Percentiles rank a stretch among this genome's conserved stretches.
phyloP scores from a whole-genome alignment of 139 green algal species.

The Monoraphidium neglectum region DNA sequence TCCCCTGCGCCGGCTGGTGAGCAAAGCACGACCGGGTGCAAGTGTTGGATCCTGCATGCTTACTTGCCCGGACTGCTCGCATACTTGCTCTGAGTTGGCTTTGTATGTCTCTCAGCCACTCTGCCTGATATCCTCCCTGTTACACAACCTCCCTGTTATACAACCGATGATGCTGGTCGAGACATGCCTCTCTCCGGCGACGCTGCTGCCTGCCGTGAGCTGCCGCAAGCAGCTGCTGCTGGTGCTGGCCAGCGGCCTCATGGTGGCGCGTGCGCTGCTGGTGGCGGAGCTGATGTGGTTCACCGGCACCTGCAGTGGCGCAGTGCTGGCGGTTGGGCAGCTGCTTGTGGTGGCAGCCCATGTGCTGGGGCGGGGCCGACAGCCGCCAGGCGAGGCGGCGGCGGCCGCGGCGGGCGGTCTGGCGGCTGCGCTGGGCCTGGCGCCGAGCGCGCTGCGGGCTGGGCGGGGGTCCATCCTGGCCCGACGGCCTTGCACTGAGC shows the following conservation, averaged over 20 bases:
- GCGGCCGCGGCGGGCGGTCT: too few relatives aligned
- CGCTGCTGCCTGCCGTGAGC: constrained; percentile 54
- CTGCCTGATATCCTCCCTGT: too few relatives aligned
- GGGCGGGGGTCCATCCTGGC: too few relatives aligned
- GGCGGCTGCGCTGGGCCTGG: too few relatives aligned
- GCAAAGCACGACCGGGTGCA: background rate
- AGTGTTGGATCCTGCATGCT: too few relatives aligned
- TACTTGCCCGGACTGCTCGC: too few relatives aligned
- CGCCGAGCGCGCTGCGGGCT: too few relatives aligned
- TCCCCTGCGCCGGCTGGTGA: constrained; percentile 56
- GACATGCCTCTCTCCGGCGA: constrained; percentile 68
- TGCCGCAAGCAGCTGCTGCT: constrained; percentile 74
- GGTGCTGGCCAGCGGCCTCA: constrained; percentile 81
- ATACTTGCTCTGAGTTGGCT: too few relatives aligned
- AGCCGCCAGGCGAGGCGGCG: too few relatives aligned
- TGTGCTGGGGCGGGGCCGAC: too few relatives aligned
- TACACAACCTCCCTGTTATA: background rate
- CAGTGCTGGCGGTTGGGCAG: constrained; percentile 15
- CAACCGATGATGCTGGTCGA: constrained; percentile 42
- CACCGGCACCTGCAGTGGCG: constrained; percentile 42
- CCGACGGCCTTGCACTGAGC: too few relatives aligned
- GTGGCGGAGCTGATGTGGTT: constrained; percentile 85
- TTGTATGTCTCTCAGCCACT: background rate
- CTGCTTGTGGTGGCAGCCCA: background rate
- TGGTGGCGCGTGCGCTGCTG: constrained; percentile 86